Evolutionary conservation across 140 eudicot species (phyloP).

Genomic region (Anethum foeniculum): DNA sequence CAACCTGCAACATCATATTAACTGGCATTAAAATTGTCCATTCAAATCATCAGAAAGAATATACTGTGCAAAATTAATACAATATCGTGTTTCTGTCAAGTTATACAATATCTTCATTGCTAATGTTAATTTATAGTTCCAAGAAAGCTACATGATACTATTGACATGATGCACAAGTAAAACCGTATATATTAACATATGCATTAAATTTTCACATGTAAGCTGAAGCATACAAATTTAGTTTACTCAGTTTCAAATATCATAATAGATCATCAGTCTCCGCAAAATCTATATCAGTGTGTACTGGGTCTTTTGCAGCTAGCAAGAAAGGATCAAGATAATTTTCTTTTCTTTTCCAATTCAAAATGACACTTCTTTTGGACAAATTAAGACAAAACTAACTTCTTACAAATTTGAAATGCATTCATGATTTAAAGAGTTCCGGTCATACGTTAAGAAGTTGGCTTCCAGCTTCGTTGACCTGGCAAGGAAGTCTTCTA

Average conservation of each 20-base stretch:
- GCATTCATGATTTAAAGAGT: background rate
- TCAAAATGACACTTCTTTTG: background rate
- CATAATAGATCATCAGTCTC: background rate
- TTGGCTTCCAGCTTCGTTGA: constrained; percentile 43
- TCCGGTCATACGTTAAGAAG: constrained; percentile 38
- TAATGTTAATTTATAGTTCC: background rate
- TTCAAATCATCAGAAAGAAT: background rate
- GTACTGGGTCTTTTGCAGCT: background rate
- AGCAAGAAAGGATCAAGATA: background rate
- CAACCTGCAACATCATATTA: constrained; percentile 51
- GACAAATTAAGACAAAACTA: background rate
- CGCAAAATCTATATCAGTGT: background rate
- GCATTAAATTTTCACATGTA: background rate
- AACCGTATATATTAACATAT: background rate
- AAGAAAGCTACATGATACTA: background rate
- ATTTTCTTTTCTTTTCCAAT: background rate
- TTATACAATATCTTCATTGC: background rate
- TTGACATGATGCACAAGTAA: background rate
- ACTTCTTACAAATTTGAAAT: background rate
- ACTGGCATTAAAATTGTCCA: constrained; percentile 8
- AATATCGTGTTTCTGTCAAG: background rate
- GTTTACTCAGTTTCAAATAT: background rate
- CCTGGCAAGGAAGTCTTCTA: constrained; percentile 40
- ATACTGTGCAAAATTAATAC: background rate
- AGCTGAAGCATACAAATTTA: background rate